phyloP scores from a whole-genome alignment of 495 filamentous ascomycete genomes.

The Penicillium lividum region DNA sequence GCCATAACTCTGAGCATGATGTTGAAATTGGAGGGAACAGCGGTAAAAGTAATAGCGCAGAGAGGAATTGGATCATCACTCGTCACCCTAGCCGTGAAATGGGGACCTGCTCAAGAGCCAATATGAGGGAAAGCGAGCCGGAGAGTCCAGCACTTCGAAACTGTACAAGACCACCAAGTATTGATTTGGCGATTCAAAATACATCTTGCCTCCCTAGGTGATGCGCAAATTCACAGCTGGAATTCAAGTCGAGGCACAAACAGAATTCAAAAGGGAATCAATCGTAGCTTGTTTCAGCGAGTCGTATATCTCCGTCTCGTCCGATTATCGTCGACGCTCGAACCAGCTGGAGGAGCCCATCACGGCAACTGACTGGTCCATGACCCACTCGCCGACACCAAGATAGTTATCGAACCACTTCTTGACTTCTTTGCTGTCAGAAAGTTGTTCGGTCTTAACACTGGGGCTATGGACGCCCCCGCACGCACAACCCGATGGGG shows the following conservation, averaged over 20 bases:
- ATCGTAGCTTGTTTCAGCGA: background rate
- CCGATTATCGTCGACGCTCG: conserved; percentile 71
- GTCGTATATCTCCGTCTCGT: background rate
- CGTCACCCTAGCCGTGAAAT: background rate
- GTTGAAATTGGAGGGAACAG: conserved; percentile 20
- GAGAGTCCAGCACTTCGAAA: background rate
- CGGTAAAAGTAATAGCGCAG: background rate
- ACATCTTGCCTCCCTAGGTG: background rate
- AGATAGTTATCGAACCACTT: conserved; percentile 95
- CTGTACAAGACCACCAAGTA: background rate
- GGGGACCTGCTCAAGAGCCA: background rate
- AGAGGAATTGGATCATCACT: background rate
- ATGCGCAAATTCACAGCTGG: background rate
- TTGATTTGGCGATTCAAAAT: background rate
- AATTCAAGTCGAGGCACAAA: conserved; percentile 2
- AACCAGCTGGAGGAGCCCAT: conserved; percentile 87
- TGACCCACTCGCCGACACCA: conserved; percentile 93
- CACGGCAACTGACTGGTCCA: conserved; percentile 94
- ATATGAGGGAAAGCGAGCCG: background rate
- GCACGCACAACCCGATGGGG: conserved; percentile 30
- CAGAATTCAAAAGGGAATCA: conserved; percentile 10
- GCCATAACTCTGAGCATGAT: conserved; percentile 20
- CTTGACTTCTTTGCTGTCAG: conserved; percentile 81
- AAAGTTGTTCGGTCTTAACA: conserved; percentile 81
- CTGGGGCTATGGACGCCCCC: conserved; percentile 64